phyloP scores from a whole-genome alignment of 345 rosid species.

The Dimocarpus longan region DNA sequence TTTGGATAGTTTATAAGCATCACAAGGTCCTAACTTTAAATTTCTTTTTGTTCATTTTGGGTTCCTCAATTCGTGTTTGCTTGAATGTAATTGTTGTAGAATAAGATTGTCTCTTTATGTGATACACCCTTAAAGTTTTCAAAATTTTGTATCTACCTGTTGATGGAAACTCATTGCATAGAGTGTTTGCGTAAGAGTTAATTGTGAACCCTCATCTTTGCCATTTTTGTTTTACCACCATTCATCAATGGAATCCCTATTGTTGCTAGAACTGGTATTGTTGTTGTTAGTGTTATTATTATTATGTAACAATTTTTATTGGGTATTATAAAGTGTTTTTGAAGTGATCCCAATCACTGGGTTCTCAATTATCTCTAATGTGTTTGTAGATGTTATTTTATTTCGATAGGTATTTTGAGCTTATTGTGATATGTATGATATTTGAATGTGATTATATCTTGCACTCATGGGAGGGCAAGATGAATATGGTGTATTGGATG shows the following conservation, averaged over 20 bases:
- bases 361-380: no score
- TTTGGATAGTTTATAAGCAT: background rate
- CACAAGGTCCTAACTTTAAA: background rate
- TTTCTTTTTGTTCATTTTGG: background rate
- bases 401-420: no score
- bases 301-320: no score
- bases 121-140: background rate
- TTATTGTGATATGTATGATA: no score
- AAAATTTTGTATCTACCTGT: background rate
- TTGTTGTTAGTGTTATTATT: background rate
- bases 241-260: background rate
- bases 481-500: no score
- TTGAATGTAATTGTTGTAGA: background rate
- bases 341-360: no score
- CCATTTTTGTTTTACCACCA: background rate
- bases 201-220: slow-evolving; percentile 17
- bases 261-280: background rate
- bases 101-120: background rate
- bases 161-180: slow-evolving; percentile 13
- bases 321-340: no score
- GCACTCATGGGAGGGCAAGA: no score
- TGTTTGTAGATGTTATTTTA: no score
- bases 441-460: no score
- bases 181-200: slow-evolving; percentile 9
- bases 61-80: background rate